phyloP scores from a whole-genome alignment of 257 asterid species.

The Mentha longifolia region DNA sequence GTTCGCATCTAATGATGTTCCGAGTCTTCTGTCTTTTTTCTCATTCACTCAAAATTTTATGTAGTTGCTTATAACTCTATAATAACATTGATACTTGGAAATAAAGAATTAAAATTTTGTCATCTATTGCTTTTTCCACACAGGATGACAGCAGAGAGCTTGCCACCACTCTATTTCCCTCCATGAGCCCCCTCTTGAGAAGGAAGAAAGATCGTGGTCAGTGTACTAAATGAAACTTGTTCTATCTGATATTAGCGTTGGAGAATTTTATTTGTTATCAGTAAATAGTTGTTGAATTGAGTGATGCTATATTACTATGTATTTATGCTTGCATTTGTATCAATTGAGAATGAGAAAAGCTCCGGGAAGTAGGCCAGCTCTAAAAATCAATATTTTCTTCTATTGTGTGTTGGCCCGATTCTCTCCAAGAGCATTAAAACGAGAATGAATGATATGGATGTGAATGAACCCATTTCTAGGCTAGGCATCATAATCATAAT shows the following conservation, averaged over 20 bases:
- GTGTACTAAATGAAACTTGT: slow-evolving; percentile 28
- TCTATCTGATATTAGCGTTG: background rate
- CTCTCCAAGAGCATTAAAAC: no score
- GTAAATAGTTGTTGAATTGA: slow-evolving; percentile 8
- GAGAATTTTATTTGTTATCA: background rate
- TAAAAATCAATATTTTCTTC: no score
- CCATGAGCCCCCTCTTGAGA: slow-evolving; percentile 55
- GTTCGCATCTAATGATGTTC: slow-evolving; percentile 9
- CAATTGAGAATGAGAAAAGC: no score
- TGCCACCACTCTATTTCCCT: slow-evolving; percentile 68
- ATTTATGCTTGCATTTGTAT: slow-evolving; percentile 1
- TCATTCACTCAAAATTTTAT: background rate
- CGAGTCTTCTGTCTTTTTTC: background rate
- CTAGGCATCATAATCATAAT: slow-evolving; percentile 5
- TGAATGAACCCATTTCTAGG: no score
- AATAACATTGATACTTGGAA: slow-evolving; percentile 7
- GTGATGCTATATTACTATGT: slow-evolving; percentile 15
- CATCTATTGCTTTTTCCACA: slow-evolving; percentile 22
- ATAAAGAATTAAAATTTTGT: background rate
- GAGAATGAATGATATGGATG: no score
- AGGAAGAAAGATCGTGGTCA: slow-evolving; percentile 88
- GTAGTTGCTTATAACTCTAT: slow-evolving; percentile 7
- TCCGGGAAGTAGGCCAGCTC: no score
- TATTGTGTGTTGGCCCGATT: no score
- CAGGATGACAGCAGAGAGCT: slow-evolving; percentile 83